Evolutionary conservation across 805 yeast genomes (phyloP).

Genomic region (Metschnikowia santaceciliae): DNA sequence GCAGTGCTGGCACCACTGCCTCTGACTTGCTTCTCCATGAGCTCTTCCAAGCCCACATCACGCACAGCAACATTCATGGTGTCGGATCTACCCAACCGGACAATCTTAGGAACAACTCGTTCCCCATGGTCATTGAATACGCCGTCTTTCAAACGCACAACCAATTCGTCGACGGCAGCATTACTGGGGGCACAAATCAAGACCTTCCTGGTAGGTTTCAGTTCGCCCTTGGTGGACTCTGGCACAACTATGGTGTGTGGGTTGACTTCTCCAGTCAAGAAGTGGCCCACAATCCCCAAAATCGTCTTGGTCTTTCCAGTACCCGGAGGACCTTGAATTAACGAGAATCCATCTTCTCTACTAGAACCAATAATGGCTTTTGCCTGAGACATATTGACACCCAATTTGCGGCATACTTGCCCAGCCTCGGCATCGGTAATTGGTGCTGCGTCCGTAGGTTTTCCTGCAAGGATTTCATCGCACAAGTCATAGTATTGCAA

Average conservation of each 20-base stretch:
- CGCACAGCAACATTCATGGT: conserved; percentile 79
- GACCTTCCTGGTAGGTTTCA: conserved; percentile 46
- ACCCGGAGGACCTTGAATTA: conserved; percentile 99
- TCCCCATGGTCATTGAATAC: conserved; percentile 55
- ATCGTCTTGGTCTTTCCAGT: conserved; percentile 98
- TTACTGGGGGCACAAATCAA: conserved; percentile 96
- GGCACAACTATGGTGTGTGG: conserved; percentile 19
- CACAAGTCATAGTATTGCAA: conserved; percentile 75
- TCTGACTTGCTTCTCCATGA: conserved; percentile 61
- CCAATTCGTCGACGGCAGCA: conserved; percentile 97
- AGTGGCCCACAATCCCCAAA: conserved; percentile 82
- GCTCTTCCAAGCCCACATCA: conserved; percentile 80
- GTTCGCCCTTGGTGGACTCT: conserved; percentile 26
- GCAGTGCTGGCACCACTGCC: conserved; percentile 34
- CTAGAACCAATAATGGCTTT: conserved; percentile 76
- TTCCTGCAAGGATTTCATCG: conserved; percentile 62
- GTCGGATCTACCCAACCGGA: conserved; percentile 87
- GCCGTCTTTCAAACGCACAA: conserved; percentile 74
- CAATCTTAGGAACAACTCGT: conserved; percentile 58
- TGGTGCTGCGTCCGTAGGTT: conserved; percentile 45
- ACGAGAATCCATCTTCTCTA: conserved; percentile 67
- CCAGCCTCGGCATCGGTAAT: conserved; percentile 37
- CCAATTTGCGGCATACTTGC: conserved; percentile 44
- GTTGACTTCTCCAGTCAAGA: conserved; percentile 31
- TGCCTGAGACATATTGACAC: conserved; percentile 87